Evolutionary conservation across 2,329 filamentous ascomycete species (phyloP).

Genomic region (Phyllachora maydis): DNA sequence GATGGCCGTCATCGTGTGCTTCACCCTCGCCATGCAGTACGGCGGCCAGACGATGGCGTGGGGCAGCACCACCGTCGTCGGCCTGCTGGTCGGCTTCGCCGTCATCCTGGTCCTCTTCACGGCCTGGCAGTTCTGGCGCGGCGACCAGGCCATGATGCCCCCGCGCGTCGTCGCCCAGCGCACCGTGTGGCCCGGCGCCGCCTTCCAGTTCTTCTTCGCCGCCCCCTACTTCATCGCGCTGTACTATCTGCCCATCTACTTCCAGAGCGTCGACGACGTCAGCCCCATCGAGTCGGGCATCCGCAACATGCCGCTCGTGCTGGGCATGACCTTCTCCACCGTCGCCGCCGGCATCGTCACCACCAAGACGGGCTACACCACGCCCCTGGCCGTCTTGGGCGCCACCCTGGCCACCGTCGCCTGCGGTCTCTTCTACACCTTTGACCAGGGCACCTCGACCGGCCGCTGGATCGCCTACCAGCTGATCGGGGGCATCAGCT

Average conservation of each 20-base stretch:
- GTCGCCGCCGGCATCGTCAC: constrained; percentile 25
- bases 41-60: constrained; percentile 32
- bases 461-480: constrained; percentile 39
- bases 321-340: constrained; percentile 30
- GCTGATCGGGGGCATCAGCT: constrained; percentile 34
- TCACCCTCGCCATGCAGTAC: constrained; percentile 44
- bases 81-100: constrained; percentile 29
- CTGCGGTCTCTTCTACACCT: constrained; percentile 35
- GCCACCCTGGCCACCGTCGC: constrained; percentile 28
- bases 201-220: constrained; percentile 21
- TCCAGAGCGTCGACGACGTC: constrained; percentile 33
- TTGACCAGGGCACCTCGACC: constrained; percentile 21
- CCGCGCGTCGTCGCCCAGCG: constrained; percentile 30
- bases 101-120: constrained; percentile 24
- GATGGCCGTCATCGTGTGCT: constrained; percentile 34
- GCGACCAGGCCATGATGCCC: constrained; percentile 35
- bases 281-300: constrained; percentile 32
- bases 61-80: constrained; percentile 28
- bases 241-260: constrained; percentile 34
- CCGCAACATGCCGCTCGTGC: constrained; percentile 33
- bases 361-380: constrained; percentile 36
- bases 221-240: constrained; percentile 31
- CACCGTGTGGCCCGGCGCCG: constrained; percentile 25
- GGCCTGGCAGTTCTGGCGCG: constrained; percentile 28
- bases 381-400: constrained; percentile 30